These are phyloP conservation scores for Boletus rubropictus DNA, from an alignment of 768 basidiomycete genomes.

Conservation along the genomic window DNA sequence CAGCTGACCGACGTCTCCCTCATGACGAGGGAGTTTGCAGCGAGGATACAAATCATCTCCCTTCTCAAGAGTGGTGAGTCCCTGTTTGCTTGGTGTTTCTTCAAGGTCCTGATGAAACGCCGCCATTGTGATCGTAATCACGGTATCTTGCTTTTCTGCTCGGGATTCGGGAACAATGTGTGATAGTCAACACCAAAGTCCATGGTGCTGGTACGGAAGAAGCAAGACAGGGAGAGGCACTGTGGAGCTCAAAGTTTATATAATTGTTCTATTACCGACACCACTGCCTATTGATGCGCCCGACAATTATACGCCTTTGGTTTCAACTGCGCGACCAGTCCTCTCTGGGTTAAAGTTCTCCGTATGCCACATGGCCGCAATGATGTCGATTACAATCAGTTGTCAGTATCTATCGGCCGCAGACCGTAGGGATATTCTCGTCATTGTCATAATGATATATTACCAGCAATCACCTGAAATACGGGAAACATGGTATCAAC, in stretches of 20 bases:
- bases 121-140: constrained; percentile 1
- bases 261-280: constrained; percentile 16
- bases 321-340: neutral
- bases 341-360: constrained; percentile 2
- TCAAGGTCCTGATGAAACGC: neutral
- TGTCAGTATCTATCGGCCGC: neutral
- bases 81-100: neutral
- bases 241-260: constrained; percentile 51
- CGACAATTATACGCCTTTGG: neutral
- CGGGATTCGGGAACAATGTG: neutral
- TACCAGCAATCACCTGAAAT: neutral
- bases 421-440: neutral
- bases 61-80: constrained; percentile 45
- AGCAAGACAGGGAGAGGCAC: constrained; percentile 45
- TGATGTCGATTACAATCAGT: constrained; percentile 8
- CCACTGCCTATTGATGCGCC: neutral
- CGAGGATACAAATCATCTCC: constrained; percentile 50
- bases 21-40: constrained; percentile 50
- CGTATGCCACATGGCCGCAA: neutral
- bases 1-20: constrained; percentile 44
- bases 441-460: neutral
- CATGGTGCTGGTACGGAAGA: constrained; percentile 45
- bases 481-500: neutral
- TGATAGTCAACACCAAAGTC: constrained; percentile 41
- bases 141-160: too few relatives aligned